A percentile compares a stretch with the other conserved stretches of the same genome.
Evolutionary conservation across 768 basidiomycete genomes (phyloP).

Genomic region (Termitomyces sp.): DNA sequence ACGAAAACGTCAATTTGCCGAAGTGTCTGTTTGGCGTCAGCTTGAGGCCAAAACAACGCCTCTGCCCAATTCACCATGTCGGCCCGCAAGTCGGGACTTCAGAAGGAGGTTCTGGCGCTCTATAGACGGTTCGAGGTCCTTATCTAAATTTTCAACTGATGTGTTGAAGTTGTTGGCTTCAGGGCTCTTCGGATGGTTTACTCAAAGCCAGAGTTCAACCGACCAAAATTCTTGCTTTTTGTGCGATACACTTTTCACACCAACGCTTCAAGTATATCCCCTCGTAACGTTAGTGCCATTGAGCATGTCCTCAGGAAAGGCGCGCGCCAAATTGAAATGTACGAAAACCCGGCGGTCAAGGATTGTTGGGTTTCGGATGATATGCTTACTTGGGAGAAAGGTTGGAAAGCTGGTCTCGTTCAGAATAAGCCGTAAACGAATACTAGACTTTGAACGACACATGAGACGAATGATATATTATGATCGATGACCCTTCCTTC

Average conservation of each 20-base stretch:
- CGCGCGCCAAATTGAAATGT: constrained; percentile 60
- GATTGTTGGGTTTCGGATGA: constrained; percentile 71
- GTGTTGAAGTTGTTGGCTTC: neutral
- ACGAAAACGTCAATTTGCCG: constrained; percentile 1
- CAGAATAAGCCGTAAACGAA: neutral
- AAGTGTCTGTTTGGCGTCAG: constrained; percentile 6
- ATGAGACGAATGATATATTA: neutral
- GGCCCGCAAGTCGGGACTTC: constrained; percentile 35
- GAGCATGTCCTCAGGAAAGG: constrained; percentile 77
- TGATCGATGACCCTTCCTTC: neutral
- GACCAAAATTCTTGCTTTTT: constrained; percentile 61
- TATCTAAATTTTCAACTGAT: neutral
- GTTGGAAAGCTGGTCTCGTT: constrained; percentile 11
- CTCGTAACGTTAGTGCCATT: constrained; percentile 62
- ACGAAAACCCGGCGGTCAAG: constrained; percentile 59
- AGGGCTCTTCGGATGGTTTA: constrained; percentile 76
- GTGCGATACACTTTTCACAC: constrained; percentile 66
- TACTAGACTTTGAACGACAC: neutral
- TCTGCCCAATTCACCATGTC: constrained; percentile 17
- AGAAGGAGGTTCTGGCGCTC: constrained; percentile 46
- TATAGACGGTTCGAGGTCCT: constrained; percentile 32
- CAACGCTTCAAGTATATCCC: constrained; percentile 54
- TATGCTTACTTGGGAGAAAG: constrained; percentile 62
- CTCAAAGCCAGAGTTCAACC: constrained; percentile 56
- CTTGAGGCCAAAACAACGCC: constrained; percentile 4